These are phyloP conservation scores for Cordyceps pruinosa DNA, from an alignment of 2,329 filamentous ascomycete species.

Conservation along the genomic window DNA sequence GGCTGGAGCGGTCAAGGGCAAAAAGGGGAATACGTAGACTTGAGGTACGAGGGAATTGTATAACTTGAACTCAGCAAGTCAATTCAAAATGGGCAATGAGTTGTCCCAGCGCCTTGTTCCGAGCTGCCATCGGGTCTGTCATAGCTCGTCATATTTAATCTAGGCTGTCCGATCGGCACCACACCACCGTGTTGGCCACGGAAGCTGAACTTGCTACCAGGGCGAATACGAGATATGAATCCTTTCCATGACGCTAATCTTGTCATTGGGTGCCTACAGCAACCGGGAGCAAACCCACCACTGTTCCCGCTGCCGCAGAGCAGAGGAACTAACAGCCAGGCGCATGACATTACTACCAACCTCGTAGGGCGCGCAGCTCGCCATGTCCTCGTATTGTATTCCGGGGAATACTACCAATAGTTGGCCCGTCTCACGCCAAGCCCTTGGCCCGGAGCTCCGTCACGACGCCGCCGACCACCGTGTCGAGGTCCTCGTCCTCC, in stretches of 20 bases:
- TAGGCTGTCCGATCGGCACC: not conserved
- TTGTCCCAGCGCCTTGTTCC: not conserved
- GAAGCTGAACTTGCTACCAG: not conserved
- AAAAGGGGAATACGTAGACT: too few species aligned
- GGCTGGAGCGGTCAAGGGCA: not conserved
- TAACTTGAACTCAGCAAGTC: not conserved
- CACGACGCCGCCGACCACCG: constrained; percentile 31
- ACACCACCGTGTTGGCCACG: not conserved
- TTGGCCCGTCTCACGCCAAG: constrained; percentile 6
- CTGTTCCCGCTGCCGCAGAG: not conserved
- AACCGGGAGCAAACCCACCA: not conserved
- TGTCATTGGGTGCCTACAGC: not conserved
- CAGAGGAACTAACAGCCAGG: not conserved
- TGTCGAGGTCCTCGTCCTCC: constrained; percentile 39
- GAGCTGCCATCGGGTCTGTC: not conserved
- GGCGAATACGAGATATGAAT: constrained; percentile 1
- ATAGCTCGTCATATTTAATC: not conserved
- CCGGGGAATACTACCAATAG: not conserved
- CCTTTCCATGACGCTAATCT: not conserved
- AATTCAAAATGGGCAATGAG: not conserved
- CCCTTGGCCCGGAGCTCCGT: constrained; percentile 16
- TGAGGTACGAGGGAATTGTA: too few species aligned
- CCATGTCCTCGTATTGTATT: not conserved
- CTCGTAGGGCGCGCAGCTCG: too few species aligned
- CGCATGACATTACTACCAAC: too few species aligned